phyloP scores from a whole-genome alignment of 1,139 yeast species.

The Insectozyma bohioensis region DNA sequence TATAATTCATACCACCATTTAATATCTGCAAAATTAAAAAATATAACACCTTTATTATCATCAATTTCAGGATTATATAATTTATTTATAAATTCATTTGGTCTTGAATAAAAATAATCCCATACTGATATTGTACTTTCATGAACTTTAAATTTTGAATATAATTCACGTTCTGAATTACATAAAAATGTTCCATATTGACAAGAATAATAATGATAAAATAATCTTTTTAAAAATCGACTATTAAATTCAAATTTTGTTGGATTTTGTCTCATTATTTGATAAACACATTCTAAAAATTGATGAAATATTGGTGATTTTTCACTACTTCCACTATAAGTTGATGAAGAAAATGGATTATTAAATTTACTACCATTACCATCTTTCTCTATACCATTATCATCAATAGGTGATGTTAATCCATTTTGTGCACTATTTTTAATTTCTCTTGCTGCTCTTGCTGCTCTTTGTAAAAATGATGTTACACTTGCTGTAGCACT shows the following conservation, averaged over 20 bases:
- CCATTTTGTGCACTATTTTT: slow-evolving; percentile 37
- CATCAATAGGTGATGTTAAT: slow-evolving; percentile 11
- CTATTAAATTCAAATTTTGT: slow-evolving; percentile 81
- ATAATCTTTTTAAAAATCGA: slow-evolving; percentile 75
- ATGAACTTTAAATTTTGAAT: slow-evolving; percentile 21
- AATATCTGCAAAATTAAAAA: slow-evolving; percentile 66
- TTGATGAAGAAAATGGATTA: slow-evolving; percentile 13
- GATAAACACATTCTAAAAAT: slow-evolving; percentile 86
- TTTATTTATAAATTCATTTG: slow-evolving; percentile 64
- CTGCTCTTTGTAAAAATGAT: slow-evolving; percentile 39
- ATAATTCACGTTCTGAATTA: slow-evolving; percentile 65
- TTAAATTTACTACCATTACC: slow-evolving; percentile 9
- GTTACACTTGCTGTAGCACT: slow-evolving; percentile 21
- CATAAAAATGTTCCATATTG: slow-evolving; percentile 90
- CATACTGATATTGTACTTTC: slow-evolving; percentile 75
- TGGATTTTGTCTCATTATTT: slow-evolving; percentile 71
- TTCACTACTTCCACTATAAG: slow-evolving; percentile 40
- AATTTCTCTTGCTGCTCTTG: slow-evolving; percentile 45
- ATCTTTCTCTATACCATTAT: slow-evolving; percentile 11
- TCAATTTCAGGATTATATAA: slow-evolving; percentile 36
- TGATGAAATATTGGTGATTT: slow-evolving; percentile 93
- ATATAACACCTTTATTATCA: slow-evolving; percentile 46
- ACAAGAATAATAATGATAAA: slow-evolving; percentile 89
- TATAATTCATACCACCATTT: slow-evolving; percentile 87
- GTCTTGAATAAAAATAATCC: slow-evolving; percentile 87